Base-by-base conservation (phyloP, 2,329 filamentous ascomycete species). In the Arthroderma sp. region DNA sequence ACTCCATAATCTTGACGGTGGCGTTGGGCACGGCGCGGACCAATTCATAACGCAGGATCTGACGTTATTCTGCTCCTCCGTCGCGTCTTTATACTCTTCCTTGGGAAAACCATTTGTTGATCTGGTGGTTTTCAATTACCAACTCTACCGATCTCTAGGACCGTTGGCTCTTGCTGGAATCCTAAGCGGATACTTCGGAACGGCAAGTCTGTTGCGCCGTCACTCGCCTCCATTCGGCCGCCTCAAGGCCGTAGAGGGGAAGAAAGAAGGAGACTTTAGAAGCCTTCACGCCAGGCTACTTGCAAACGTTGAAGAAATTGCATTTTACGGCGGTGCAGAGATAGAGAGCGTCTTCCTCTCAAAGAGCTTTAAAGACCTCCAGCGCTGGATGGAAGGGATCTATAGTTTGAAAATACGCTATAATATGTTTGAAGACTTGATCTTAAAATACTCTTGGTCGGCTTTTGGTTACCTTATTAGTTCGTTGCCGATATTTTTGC, bases 41-140 rank as follows among this genome's bases (percentile, higher is more conserved):
- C 91, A 98, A 58, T 96, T 88, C 64, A 96, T 98, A 58, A 96
- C 91, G 0, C 89, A 96, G 60, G 91, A 98, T 62, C 72, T 98
- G 30, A 96, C 91, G 0, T 72, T 94, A 1, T 98, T 98, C 68
- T 98, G 93, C 60, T 84, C 86, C 7, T 82, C 88, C 3, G 89
- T 91, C 1, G 88, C 91, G 10, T 86, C 86, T 22, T 69, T 98
- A 4, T 98, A 96, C 67, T 96, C 91, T 1, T 95, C 88, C 0
- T 72, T 98, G 3, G 91, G 91, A n/a, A 98, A 98, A 63, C 91
- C 91, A 0, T 80, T 95, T 52, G 86, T 98, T n/a, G 91, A 98
- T 61, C 73, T 98, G 2, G 85, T 88, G 53, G 91, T 96, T 39
- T 98, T 98, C 72, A 98, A 94, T 65, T 98, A 94, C 62, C 91